Conservation (phyloP, 176 grass and related monocot genomes). For the Raddia guianensis region DNA sequence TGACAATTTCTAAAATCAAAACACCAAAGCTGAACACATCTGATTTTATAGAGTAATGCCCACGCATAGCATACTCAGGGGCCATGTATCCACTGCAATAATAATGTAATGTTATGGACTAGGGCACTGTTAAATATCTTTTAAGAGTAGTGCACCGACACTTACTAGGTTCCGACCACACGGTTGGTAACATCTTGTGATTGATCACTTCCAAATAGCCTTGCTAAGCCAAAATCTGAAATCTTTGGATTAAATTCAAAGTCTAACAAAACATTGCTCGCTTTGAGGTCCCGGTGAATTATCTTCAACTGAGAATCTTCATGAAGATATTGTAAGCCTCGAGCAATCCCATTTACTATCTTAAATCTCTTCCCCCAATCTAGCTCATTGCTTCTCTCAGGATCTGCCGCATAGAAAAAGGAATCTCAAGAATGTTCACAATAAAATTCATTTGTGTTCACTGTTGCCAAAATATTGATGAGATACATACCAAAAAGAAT, state of each 20-base stretch:
- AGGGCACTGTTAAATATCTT: background rate
- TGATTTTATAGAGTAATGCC: constrained; percentile 70
- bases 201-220: constrained; percentile 63
- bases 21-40: constrained; percentile 78
- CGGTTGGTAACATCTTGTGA: constrained; percentile 55
- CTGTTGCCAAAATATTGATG: constrained; percentile 16
- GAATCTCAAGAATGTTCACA: constrained; percentile 18
- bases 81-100: constrained; percentile 59
- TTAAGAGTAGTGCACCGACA: constrained; percentile 2
- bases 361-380: constrained; percentile 60
- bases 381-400: constrained; percentile 33
- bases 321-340: constrained; percentile 82
- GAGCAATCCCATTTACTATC: constrained; percentile 59
- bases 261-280: constrained; percentile 55
- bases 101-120: background rate
- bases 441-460: constrained; percentile 6
- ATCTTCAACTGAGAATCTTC: constrained; percentile 83
- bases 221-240: constrained; percentile 75
- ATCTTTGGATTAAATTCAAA: constrained; percentile 68
- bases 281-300: constrained; percentile 67
- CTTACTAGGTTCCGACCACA: constrained; percentile 81
- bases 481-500: constrained; percentile 65
- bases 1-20: constrained; percentile 72
- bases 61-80: constrained; percentile 66
- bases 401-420: constrained; percentile 42